Percentiles rank a stretch among this genome's conserved stretches.
Evolutionary conservation across 176 grass and related monocot genomes (phyloP).

Genomic region (Musa schizocarpa): DNA sequence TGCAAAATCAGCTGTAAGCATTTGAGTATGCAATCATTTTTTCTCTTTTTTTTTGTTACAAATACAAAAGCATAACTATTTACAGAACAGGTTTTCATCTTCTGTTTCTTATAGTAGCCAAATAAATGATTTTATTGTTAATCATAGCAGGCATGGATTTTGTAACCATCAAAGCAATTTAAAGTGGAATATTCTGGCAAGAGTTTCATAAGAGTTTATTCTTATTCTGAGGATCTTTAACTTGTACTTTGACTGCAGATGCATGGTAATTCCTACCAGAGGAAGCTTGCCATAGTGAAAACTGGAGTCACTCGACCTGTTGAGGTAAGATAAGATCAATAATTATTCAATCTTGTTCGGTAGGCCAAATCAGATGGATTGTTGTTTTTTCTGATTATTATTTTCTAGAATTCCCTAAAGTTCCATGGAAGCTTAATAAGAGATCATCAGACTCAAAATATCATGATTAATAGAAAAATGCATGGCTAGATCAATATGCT

Average conservation of each 20-base stretch:
- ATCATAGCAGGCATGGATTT: no score
- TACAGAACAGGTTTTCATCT: background rate
- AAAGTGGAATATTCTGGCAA: background rate
- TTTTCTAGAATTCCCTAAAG: no score
- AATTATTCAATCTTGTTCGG: background rate
- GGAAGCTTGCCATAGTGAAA: constrained; percentile 47
- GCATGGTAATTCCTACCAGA: constrained; percentile 81
- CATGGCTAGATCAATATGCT: no score
- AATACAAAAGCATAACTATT: no score
- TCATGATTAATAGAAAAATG: no score
- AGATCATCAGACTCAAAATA: no score
- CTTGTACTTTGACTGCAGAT: constrained; percentile 37
- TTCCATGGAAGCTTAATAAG: no score
- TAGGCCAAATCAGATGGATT: background rate
- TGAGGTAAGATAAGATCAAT: constrained; percentile 2
- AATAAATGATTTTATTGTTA: background rate
- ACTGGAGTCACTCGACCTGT: constrained; percentile 4
- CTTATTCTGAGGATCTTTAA: background rate
- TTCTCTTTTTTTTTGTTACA: constrained; percentile 7
- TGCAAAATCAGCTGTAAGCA: constrained; percentile 38
- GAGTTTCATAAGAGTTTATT: background rate
- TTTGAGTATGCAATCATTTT: background rate
- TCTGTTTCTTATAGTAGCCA: background rate
- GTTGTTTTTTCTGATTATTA: no score
- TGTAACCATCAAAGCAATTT: background rate